Base-by-base conservation (phyloP, 176 grass and related monocot genomes). In the Bolboschoenus planiculmis region DNA sequence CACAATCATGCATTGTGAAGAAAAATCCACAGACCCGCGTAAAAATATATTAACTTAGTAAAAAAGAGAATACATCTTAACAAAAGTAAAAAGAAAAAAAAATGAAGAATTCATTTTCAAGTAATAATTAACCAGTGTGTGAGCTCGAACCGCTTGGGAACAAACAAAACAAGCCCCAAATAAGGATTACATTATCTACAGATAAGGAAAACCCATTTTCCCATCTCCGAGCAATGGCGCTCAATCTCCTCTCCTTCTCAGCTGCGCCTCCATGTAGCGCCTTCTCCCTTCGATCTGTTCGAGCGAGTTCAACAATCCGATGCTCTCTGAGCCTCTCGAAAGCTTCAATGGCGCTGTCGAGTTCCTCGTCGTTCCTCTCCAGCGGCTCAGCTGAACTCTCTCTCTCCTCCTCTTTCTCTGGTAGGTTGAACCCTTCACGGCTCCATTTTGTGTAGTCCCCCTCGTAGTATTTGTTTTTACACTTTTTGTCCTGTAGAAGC, bases 391-490 rank as follows among this genome's bases (percentile, higher is more conserved):
- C 82, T 77, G 44, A 33, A 77, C 46, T 74, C 15, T 83, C 88
- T 33, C 62, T 89, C 18, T 56, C 85, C 46, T 97, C 87, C 34
- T 91, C 90, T 0, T 94, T 94, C 67, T 81, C 78, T 4, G 92
- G 92, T 97, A 85, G 81, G 81, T 65, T 34, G 15, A 63, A 6
- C 20, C 63, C 18, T 39, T 35, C 78, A 1, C 44, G 2, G 1
- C 13, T 35, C 13, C 46, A 72, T 46, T 46, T 44, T 46, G 39
- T 27, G 27, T 23, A 42, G 20, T 23, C 20, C 7, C 21, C 18
- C 20, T 72, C 1, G 4, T 72, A 20, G 33, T 53, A 36, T 56
- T 58, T 24, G 18, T 31, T 80, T 59, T 24, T 23, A 33, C 48
- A 1, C 10, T 18, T n/a, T 54, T 40, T 10, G 16, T 70, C 16